Conservation (phyloP, 768 basidiomycete genomes). For the Collybia sp. region DNA sequence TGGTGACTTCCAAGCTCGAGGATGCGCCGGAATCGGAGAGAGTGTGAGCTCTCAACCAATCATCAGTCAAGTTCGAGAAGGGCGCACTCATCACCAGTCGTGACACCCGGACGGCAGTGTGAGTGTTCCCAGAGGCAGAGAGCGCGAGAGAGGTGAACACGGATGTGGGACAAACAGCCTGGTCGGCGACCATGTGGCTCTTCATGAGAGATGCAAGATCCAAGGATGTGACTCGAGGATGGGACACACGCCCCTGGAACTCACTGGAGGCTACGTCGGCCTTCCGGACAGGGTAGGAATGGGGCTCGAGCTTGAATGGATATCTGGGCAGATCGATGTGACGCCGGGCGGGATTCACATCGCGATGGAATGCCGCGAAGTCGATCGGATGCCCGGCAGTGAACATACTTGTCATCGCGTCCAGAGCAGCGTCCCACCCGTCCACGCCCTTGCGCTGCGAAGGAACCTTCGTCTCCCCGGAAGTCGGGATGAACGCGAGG, state of each 20-base stretch:
- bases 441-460: not conserved
- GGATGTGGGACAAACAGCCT: no score
- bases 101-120: not conserved
- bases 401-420: constrained; percentile 1
- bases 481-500: constrained; percentile 1
- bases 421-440: constrained; percentile 2
- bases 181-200: not conserved
- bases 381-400: not conserved
- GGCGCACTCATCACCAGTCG: not conserved
- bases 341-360: constrained; percentile 1
- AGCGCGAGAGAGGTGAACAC: not conserved
- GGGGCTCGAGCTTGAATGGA: constrained; percentile 1
- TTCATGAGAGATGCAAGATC: not conserved
- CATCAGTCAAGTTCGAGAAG: not conserved
- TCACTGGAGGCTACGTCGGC: not conserved
- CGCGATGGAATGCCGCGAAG: constrained; percentile 1
- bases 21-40: not conserved
- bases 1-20: not conserved
- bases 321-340: constrained; percentile 5
- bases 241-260: not conserved
- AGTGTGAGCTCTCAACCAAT: not conserved
- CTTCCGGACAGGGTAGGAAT: constrained; percentile 4
- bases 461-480: constrained; percentile 1
- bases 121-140: not conserved
- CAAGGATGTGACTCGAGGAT: constrained; percentile 1